phyloP scores from a whole-genome alignment of 768 basidiomycete species.

The Amanita molliuscula region DNA sequence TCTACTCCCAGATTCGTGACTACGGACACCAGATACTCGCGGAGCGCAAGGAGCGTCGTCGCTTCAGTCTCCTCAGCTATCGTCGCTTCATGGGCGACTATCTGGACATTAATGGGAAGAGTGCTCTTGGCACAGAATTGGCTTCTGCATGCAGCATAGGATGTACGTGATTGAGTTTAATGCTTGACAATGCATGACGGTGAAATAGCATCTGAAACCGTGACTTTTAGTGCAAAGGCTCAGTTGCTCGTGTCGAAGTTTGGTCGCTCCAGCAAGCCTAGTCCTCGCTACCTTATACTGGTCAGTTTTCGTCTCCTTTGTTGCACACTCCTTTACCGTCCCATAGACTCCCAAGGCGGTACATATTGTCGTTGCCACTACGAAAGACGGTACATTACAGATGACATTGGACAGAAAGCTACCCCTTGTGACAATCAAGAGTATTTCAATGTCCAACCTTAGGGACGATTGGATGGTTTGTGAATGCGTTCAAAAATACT shows the following conservation, averaged over 20 bases:
- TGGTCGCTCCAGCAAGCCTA: slow-evolving; percentile 81
- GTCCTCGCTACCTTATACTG: slow-evolving; percentile 82
- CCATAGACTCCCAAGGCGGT: slow-evolving; percentile 76
- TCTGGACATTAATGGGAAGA: slow-evolving; percentile 79
- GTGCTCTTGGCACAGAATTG: slow-evolving; percentile 67
- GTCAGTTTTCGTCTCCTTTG: slow-evolving; percentile 38
- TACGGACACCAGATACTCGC: slow-evolving; percentile 91
- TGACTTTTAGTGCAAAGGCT: slow-evolving; percentile 73
- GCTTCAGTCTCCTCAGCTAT: slow-evolving; percentile 91
- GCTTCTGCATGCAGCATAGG: slow-evolving; percentile 62
- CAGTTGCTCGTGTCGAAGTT: slow-evolving; percentile 82
- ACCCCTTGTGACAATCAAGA: slow-evolving; percentile 78
- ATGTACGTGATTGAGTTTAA: slow-evolving; percentile 33
- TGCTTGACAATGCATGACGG: background rate
- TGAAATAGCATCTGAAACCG: slow-evolving; percentile 47
- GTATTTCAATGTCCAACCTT: slow-evolving; percentile 78
- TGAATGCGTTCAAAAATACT: background rate
- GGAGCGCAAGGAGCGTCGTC: slow-evolving; percentile 83
- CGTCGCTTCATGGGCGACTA: slow-evolving; percentile 96
- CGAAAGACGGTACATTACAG: slow-evolving; percentile 49
- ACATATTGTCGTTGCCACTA: slow-evolving; percentile 56
- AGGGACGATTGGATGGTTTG: slow-evolving; percentile 93
- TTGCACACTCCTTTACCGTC: background rate
- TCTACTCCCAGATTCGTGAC: slow-evolving; percentile 84
- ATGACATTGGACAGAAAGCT: slow-evolving; percentile 79